Evolutionary conservation across 441 rosid species (phyloP), one percentile per base, ranked within the genome.

Genomic region (Monsonia emarginata): DNA sequence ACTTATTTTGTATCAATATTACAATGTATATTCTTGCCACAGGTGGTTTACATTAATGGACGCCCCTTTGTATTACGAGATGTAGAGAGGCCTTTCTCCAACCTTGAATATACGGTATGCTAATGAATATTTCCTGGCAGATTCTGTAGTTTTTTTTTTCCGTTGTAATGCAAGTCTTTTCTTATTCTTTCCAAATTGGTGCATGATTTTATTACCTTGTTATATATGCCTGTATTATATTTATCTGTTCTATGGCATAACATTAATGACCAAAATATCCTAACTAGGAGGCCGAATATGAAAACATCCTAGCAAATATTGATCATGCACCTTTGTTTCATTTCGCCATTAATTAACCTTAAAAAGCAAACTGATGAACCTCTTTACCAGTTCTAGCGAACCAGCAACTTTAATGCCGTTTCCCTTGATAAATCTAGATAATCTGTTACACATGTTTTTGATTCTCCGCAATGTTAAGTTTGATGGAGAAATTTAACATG

Each of bases 1-100:
- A 24, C 28, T 2, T 54, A 28, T 3, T 25, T 22, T 28, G 31
- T 26, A 59, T 59, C 38, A 59, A 59, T 59, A 27, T 70, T 68
- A 31, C 66, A 66, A 63, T 68, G 46, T 67, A 28, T 9, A 14
- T 27, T 36, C 67, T 68, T 80, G 71, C 77, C 69, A 16, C 88
- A 95, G 99, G 89, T 95, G 66, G 90, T 95, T 25, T 91, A 95
- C 76, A 85, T 91, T 34, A 95, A 95, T 32, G 97, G 99, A 14
- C 88, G 96, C 3, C 99, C 99, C 46, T 95, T 95, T 87, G 97
- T 91, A 72, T 81, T 95, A 81, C 95, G 99, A 64, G 99, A 95
- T 74, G 97, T 85, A 6, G 96, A 87, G 83, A 88, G 91, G 75
- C 99, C 99, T 36, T 87, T 89, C 80, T 86, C 99, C 76, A 94